Percentiles rank a stretch among this genome's conserved stretches.
Conservation (phyloP, 768 basidiomycete species). For the Naematelia aurantialba region DNA sequence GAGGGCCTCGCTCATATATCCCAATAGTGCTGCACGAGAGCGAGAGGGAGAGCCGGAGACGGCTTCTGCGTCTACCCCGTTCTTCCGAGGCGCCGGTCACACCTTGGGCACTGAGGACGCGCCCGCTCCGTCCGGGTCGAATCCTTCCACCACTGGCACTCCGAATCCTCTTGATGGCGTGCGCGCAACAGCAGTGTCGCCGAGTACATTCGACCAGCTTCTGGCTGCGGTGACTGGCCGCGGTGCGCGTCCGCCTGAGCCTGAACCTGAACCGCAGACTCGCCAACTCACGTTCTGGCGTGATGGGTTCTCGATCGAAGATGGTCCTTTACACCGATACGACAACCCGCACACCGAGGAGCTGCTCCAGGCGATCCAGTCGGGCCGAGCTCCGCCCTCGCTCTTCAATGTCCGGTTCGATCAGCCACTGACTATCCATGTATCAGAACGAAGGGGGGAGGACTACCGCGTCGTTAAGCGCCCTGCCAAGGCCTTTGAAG, state of each 20-base stretch:
- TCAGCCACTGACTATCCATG: slow-evolving; percentile 79
- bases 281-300: slow-evolving; percentile 87
- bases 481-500: slow-evolving; percentile 59
- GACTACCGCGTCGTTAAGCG: slow-evolving; percentile 64
- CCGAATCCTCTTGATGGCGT: slow-evolving; percentile 4
- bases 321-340: slow-evolving; percentile 78
- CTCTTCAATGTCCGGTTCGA: slow-evolving; percentile 68
- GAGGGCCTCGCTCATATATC: too few relatives aligned
- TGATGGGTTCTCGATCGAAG: slow-evolving; percentile 86
- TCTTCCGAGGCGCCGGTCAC: slow-evolving; percentile 72
- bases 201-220: slow-evolving; percentile 12
- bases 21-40: not conserved
- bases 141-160: slow-evolving; percentile 1
- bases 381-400: slow-evolving; percentile 73
- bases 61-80: not conserved
- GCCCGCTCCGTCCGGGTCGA: slow-evolving; percentile 47
- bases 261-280: slow-evolving; percentile 60
- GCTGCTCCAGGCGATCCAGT: slow-evolving; percentile 69
- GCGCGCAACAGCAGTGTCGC: slow-evolving; percentile 2
- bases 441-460: slow-evolving; percentile 66
- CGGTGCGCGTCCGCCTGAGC: slow-evolving; percentile 22
- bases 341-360: slow-evolving; percentile 70
- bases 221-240: slow-evolving; percentile 42
- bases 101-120: slow-evolving; percentile 87
- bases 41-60: not conserved